Base-by-base conservation (phyloP, 2,329 filamentous ascomycete species). In the Claviceps sorghi region DNA sequence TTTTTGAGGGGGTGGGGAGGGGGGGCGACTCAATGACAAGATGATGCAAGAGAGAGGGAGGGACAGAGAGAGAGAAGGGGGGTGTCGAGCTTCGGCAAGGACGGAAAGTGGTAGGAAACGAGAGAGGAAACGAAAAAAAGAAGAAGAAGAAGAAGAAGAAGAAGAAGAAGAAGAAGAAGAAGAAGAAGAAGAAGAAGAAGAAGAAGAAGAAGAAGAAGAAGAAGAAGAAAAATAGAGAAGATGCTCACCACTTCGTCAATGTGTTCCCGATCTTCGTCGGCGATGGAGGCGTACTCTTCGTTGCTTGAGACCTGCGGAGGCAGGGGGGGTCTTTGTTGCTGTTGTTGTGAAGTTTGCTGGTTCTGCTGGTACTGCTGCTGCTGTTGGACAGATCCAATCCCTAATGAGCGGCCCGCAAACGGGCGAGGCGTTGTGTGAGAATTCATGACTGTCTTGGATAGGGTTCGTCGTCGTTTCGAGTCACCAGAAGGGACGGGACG, bases 261-360 rank as follows among this genome's bases (percentile, higher is more conserved):
- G 68, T 96, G 90, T 63, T 94, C 88, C 58, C 85, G 79, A 67
- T 96, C 90, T 69, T 96, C 90, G 63, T 96, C 90, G 21, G 82
- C 84, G 59, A 97, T 69, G 46, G 58, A 62, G 56, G 59, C 64
- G 55, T 69, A 70, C 34, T 70, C 67, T 47, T 70, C 67, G 54
- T 68, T 68, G 22, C 62, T 57, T 11, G 64, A 64, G 5, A 68
- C 64, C 47, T 67, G 66, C 13, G 63, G 64, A 17, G 65, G 60
- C 10, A 64, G 58, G 13, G 66, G 64, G 32, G 65, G 64, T 40
- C 48, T 44, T 44, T 40, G 48, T 51, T 53, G 55, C 34, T 55
- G 57, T 9, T 52, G 52, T 34, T 55, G 54, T 13, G 65, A 64
- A 15, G 51, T 52, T 26, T 61, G 61, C 52, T 67, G 65, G 29